phyloP scores from a whole-genome alignment of 345 rosid genomes.

The Bretschneidera sinensis region DNA sequence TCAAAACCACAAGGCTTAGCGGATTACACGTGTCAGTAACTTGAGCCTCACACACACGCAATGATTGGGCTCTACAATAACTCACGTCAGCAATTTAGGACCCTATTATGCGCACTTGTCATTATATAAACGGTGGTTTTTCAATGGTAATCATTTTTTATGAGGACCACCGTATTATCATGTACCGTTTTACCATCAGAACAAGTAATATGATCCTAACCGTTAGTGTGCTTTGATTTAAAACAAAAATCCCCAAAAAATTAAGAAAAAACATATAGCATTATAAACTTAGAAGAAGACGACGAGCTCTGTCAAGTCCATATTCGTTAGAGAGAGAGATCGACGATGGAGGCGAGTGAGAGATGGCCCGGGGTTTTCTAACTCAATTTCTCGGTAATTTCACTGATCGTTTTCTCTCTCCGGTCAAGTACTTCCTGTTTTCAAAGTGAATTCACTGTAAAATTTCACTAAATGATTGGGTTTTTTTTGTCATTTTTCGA shows the following conservation, averaged over 20 bases:
- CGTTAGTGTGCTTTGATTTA: constrained; percentile 24
- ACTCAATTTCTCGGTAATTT: background rate
- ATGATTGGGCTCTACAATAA: constrained; percentile 27
- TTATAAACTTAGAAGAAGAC: constrained; percentile 27
- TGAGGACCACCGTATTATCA: constrained; percentile 5
- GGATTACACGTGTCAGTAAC: constrained; percentile 37
- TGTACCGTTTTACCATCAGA: constrained; percentile 14
- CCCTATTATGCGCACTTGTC: constrained; percentile 20
- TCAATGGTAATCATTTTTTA: background rate
- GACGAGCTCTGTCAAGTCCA: constrained; percentile 20
- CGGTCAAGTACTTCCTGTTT: constrained; percentile 14
- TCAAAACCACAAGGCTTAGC: constrained; percentile 12
- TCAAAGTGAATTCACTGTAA: constrained; percentile 5
- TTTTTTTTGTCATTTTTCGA: constrained; percentile 18
- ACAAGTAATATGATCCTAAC: constrained; percentile 19
- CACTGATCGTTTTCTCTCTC: constrained; percentile 20
- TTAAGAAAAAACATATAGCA: background rate
- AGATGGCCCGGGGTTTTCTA: constrained; percentile 9
- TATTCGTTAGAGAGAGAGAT: constrained; percentile 19
- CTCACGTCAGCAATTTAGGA: constrained; percentile 39
- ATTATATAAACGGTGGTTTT: constrained; percentile 26
- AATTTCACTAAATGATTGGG: constrained; percentile 9
- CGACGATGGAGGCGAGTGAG: constrained; percentile 22
- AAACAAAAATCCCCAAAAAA: constrained; percentile 8
- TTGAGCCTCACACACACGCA: constrained; percentile 32